These are phyloP conservation scores for Fraxinus albicans DNA, from an alignment of 305 asterid species.

Conservation along the genomic window DNA sequence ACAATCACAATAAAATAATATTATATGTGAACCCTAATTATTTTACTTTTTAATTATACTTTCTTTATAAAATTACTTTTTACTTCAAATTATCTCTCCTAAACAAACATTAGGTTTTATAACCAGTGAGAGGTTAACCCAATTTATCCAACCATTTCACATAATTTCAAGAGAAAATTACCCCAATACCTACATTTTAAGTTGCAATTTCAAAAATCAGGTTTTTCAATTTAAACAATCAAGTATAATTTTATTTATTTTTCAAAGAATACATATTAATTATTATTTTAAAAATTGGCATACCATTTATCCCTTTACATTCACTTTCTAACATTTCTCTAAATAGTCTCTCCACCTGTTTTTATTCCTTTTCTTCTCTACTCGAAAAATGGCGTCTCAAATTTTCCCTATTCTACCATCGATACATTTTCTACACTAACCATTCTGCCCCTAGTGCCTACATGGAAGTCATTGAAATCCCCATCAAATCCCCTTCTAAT, in stretches of 20 bases:
- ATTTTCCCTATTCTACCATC: background rate
- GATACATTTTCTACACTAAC: no score
- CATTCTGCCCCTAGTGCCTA: background rate
- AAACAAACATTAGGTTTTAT: background rate
- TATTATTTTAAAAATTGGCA: background rate
- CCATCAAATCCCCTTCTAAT: background rate
- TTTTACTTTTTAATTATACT: no score
- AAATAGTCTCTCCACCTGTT: background rate
- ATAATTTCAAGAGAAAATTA: no score
- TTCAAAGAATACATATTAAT: background rate
- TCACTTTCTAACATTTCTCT: background rate
- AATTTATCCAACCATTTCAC: background rate
- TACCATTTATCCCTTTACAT: background rate
- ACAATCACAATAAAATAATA: background rate
- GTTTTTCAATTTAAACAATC: background rate
- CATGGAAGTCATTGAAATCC: background rate
- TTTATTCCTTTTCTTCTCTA: background rate
- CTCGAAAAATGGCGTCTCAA: background rate
- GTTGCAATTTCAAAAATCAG: background rate
- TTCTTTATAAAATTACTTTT: background rate
- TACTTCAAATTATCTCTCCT: background rate
- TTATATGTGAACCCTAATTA: no score
- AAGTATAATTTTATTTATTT: no score
- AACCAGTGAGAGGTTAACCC: background rate
- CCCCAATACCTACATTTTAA: background rate